A percentile compares a stretch with the other conserved stretches of the same genome.
phyloP scores from a whole-genome alignment of 768 basidiomycete genomes.

The Suillus sp. region DNA sequence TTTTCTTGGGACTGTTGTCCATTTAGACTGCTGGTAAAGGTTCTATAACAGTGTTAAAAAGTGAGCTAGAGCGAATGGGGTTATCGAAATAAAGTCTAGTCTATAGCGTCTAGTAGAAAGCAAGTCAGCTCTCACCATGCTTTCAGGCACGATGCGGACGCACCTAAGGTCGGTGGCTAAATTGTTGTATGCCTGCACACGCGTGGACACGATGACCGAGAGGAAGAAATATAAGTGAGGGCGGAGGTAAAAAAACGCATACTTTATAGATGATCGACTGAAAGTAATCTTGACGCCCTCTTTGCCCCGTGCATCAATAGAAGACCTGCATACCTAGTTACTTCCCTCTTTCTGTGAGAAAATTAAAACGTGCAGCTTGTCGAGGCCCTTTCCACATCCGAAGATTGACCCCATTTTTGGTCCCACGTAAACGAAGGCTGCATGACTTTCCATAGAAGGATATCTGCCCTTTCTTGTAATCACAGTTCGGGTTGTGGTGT shows the following conservation, averaged over 20 bases:
- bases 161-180: conserved; percentile 16
- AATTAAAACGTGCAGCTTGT: conserved; percentile 2
- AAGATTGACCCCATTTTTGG: neutral
- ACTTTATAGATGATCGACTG: conserved; percentile 26
- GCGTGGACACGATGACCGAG: conserved; percentile 13
- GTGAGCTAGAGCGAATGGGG: neutral
- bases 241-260: conserved; percentile 12
- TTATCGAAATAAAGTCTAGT: neutral
- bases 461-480: neutral
- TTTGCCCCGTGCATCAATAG: conserved; percentile 16
- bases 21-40: neutral
- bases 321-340: conserved; percentile 30
- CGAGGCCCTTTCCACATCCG: neutral
- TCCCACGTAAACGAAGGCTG: neutral
- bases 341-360: conserved; percentile 25
- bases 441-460: conserved; percentile 1
- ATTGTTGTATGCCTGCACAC: conserved; percentile 28
- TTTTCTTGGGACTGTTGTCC: neutral
- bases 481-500: neutral
- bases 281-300: conserved; percentile 11
- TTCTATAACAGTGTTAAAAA: neutral
- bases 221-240: conserved; percentile 11
- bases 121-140: neutral
- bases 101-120: neutral
- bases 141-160: neutral